Evolutionary conservation across 2,329 filamentous ascomycete species (phyloP).

Genomic region (Chaetomium sp.): DNA sequence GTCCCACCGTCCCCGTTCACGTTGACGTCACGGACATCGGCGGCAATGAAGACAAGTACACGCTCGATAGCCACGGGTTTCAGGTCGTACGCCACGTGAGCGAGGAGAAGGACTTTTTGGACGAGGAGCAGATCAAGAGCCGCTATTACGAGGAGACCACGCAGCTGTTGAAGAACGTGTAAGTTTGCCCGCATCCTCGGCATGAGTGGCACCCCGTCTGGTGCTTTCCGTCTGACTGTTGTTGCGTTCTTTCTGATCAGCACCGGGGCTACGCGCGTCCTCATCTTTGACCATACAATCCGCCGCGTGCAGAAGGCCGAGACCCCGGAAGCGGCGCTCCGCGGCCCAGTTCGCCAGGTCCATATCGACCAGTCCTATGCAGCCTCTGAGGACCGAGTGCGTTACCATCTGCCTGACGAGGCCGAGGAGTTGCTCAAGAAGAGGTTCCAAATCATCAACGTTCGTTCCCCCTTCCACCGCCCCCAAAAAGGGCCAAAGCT

Average conservation of each 20-base stretch:
- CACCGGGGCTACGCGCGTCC: conserved; percentile 26
- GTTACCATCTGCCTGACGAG: conserved; percentile 36
- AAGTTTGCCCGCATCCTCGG: not conserved
- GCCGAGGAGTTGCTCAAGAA: conserved; percentile 24
- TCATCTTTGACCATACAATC: conserved; percentile 29
- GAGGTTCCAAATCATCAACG: conserved; percentile 38
- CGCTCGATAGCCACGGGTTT: conserved; percentile 39
- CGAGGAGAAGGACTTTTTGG: conserved; percentile 33
- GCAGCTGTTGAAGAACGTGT: conserved; percentile 52
- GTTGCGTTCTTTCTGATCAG: conserved; percentile 9
- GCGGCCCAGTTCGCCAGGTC: conserved; percentile 29
- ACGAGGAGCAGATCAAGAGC: conserved; percentile 54
- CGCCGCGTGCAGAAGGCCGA: conserved; percentile 45
- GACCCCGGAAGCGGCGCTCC: conserved; percentile 37
- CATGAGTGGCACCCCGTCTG: not conserved
- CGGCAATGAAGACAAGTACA: conserved; percentile 35
- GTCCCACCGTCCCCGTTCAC: conserved; percentile 22
- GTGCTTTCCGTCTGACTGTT: not conserved
- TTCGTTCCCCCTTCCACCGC: not conserved
- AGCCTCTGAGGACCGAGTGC: conserved; percentile 34
- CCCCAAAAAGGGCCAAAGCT: not conserved
- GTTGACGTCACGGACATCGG: conserved; percentile 41
- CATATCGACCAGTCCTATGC: conserved; percentile 25
- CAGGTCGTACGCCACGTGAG: conserved; percentile 30
- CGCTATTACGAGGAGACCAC: conserved; percentile 69